phyloP scores from a whole-genome alignment of 1,284 basidiomycete species.

The Boletellus sp. region DNA sequence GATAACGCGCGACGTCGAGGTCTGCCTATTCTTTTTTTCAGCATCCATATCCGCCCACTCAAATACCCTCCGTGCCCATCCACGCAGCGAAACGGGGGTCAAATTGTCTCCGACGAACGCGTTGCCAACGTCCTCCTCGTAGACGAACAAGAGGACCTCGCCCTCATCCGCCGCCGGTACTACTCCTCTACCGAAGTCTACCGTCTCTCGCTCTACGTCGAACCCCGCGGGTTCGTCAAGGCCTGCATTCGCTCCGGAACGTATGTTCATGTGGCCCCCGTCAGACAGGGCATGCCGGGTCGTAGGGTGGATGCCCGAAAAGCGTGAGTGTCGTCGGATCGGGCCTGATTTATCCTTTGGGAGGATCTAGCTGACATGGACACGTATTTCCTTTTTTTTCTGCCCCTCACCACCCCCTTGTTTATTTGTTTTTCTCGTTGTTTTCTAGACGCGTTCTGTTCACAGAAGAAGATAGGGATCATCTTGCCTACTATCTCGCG shows the following conservation, averaged over 20 bases:
- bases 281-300: constrained; percentile 26
- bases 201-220: constrained; percentile 21
- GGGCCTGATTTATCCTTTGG: no score
- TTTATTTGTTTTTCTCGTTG: neutral
- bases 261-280: constrained; percentile 15
- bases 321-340: constrained; percentile 4
- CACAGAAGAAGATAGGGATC: constrained; percentile 22
- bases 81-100: constrained; percentile 21
- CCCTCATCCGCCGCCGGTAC: constrained; percentile 22
- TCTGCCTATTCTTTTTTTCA: constrained; percentile 1
- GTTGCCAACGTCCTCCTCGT: constrained; percentile 27
- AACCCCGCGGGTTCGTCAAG: constrained; percentile 24
- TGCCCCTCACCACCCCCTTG: no score
- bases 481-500: constrained; percentile 28
- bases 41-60: neutral
- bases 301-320: neutral
- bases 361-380: neutral
- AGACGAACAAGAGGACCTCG: constrained; percentile 27
- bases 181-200: constrained; percentile 20
- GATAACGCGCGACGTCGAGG: constrained; percentile 24
- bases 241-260: constrained; percentile 13
- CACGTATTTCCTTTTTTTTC: neutral
- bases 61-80: no score
- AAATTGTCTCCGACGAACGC: constrained; percentile 17
- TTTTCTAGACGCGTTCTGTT: constrained; percentile 20